Evolutionary conservation across 2,329 filamentous ascomycete species (phyloP).

Genomic region (Rutstroemia sydowiana): DNA sequence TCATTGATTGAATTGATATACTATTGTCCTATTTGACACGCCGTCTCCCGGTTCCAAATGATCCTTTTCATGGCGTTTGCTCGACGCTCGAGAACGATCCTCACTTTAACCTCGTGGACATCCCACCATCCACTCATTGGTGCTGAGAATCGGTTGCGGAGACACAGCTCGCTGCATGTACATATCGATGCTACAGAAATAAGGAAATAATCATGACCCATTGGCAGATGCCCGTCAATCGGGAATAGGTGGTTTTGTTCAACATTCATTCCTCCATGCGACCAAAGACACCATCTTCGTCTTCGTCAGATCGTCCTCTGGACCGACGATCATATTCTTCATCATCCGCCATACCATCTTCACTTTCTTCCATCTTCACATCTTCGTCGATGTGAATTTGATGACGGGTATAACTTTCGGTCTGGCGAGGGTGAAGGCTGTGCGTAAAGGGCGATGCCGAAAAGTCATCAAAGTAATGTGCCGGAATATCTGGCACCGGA

Average conservation of each 20-base stretch:
- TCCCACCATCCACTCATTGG: slow-evolving; percentile 53
- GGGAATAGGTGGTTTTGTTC: not conserved
- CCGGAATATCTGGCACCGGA: slow-evolving; percentile 79
- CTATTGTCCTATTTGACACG: not conserved
- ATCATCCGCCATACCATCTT: slow-evolving; percentile 57
- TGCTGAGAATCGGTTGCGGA: slow-evolving; percentile 59
- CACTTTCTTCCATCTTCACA: slow-evolving; percentile 60
- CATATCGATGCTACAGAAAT: slow-evolving; percentile 22
- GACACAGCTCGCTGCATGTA: slow-evolving; percentile 33
- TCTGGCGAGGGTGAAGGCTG: slow-evolving; percentile 51
- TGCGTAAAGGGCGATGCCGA: slow-evolving; percentile 50
- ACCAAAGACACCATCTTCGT: slow-evolving; percentile 93
- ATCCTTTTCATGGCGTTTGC: not conserved
- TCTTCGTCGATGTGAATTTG: slow-evolving; percentile 51
- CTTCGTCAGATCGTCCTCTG: slow-evolving; percentile 69
- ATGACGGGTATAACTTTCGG: slow-evolving; percentile 54
- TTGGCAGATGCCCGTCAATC: not conserved
- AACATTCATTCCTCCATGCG: slow-evolving; percentile 76
- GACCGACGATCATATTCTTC: slow-evolving; percentile 54
- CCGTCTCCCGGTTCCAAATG: not conserved
- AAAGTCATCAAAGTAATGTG: slow-evolving; percentile 60
- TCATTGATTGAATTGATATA: not conserved
- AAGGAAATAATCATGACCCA: slow-evolving; percentile 7
- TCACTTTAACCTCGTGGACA: slow-evolving; percentile 66
- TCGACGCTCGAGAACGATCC: slow-evolving; percentile 37